These are phyloP conservation scores for Plantago ovata DNA, from an alignment of 257 asterid genomes.

Conservation along the genomic window DNA sequence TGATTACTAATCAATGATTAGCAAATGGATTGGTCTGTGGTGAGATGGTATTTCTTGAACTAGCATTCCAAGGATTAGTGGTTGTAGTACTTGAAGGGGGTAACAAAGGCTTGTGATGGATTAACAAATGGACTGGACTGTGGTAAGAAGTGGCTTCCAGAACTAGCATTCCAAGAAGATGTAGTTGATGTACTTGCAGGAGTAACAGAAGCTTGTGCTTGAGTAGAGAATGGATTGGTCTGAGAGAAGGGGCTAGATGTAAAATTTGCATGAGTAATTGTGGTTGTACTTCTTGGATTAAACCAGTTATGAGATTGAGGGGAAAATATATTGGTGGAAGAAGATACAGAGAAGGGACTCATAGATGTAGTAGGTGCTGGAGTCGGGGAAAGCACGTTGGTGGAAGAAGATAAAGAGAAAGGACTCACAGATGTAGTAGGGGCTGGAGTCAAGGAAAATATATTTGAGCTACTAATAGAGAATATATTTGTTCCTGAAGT, in stretches of 20 bases:
- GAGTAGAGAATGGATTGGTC: neutral
- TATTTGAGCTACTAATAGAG: neutral
- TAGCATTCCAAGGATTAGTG: constrained; percentile 3
- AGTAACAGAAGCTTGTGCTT: neutral
- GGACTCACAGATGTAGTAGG: neutral
- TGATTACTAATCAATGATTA: too few relatives aligned
- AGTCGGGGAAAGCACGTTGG: too few relatives aligned
- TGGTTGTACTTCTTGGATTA: constrained; percentile 11
- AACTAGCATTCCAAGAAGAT: neutral
- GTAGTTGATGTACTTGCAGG: neutral
- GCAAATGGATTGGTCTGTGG: constrained; percentile 1
- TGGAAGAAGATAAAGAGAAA: neutral
- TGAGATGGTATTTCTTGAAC: constrained; percentile 10
- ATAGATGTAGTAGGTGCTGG: too few relatives aligned
- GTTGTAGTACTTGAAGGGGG: constrained; percentile 15
- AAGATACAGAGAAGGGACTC: too few relatives aligned
- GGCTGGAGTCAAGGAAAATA: neutral
- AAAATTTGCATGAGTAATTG: constrained; percentile 5
- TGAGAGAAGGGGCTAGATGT: neutral
- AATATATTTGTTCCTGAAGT: neutral
- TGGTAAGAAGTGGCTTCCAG: neutral
- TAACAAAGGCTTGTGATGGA: constrained; percentile 2
- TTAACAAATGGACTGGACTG: constrained; percentile 5
- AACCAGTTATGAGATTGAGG: neutral
- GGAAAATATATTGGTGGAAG: neutral